Conservation (phyloP, 768 basidiomycete genomes). For the Mycena metata region DNA sequence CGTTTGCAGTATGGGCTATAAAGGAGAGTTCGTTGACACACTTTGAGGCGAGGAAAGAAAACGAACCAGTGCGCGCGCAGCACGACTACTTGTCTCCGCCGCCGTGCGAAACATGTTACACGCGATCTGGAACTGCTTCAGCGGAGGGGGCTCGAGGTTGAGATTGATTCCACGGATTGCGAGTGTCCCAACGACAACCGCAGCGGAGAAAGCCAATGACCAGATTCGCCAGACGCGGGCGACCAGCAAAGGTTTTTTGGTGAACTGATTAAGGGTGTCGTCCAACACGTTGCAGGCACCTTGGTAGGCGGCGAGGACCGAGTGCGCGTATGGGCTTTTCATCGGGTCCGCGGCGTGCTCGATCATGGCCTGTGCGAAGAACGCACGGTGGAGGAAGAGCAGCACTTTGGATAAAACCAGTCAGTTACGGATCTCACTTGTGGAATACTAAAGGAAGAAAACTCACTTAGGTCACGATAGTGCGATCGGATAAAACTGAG, state of each 20-base stretch:
- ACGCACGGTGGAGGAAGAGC: constrained; percentile 68
- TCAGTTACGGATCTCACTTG: constrained; percentile 32
- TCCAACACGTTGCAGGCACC: constrained; percentile 63
- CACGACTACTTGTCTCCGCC: constrained; percentile 62
- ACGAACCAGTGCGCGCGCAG: constrained; percentile 62
- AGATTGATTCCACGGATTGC: constrained; percentile 61
- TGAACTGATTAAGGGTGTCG: constrained; percentile 56
- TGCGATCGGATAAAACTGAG: constrained; percentile 54
- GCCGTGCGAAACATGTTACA: constrained; percentile 60
- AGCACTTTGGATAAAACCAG: constrained; percentile 54
- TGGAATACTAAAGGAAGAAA: no score
- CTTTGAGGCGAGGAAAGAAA: not conserved
- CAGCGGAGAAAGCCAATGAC: constrained; percentile 68
- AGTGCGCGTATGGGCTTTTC: constrained; percentile 61
- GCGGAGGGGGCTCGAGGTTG: constrained; percentile 59
- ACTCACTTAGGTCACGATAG: constrained; percentile 61
- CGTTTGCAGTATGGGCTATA: constrained; percentile 59
- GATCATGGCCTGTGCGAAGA: constrained; percentile 68
- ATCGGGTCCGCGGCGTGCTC: constrained; percentile 63
- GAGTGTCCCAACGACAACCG: constrained; percentile 68
- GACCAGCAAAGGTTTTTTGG: constrained; percentile 59
- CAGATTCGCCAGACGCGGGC: constrained; percentile 72
- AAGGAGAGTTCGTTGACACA: not conserved
- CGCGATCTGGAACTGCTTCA: constrained; percentile 61
- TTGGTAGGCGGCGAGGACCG: constrained; percentile 66